phyloP scores from a whole-genome alignment of 495 filamentous ascomycete species.

The Neurospora terricola region DNA sequence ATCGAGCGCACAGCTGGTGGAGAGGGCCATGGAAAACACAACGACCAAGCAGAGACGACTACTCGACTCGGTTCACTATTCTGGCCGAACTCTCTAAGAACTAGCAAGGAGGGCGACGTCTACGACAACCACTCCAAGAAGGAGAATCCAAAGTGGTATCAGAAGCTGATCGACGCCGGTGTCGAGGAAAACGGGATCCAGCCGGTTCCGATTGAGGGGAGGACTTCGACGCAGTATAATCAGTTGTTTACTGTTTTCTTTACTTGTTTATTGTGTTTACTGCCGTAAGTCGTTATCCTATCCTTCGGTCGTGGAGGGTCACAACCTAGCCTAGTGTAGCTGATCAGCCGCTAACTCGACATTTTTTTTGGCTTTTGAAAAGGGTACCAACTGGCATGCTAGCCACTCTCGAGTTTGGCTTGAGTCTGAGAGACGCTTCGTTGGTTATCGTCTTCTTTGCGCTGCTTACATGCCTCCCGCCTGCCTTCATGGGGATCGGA shows the following conservation, averaged over 20 bases:
- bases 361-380: neutral
- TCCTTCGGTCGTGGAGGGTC: neutral
- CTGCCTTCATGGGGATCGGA: slow-evolving; percentile 44
- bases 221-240: slow-evolving; percentile 40
- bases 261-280: slow-evolving; percentile 29
- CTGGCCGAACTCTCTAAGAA: neutral
- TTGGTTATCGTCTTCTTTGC: slow-evolving; percentile 49
- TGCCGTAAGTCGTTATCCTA: slow-evolving; percentile 27
- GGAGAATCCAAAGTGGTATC: slow-evolving; percentile 26
- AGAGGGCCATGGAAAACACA: neutral
- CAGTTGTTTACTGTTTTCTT: slow-evolving; percentile 42
- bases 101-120: slow-evolving; percentile 20
- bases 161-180: slow-evolving; percentile 34
- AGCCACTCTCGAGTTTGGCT: slow-evolving; percentile 38
- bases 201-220: slow-evolving; percentile 42
- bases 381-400: slow-evolving; percentile 45
- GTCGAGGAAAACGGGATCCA: slow-evolving; percentile 44
- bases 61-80: neutral
- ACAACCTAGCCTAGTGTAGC: neutral
- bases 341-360: neutral
- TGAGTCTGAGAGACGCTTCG: slow-evolving; percentile 43
- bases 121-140: slow-evolving; percentile 21
- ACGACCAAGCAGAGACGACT: neutral
- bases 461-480: slow-evolving; percentile 38
- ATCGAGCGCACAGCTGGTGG: neutral